Percentiles rank a stretch among this genome's conserved stretches.
phyloP scores from a whole-genome alignment of 2,329 filamentous ascomycete genomes.

The Macrophomina tecta region DNA sequence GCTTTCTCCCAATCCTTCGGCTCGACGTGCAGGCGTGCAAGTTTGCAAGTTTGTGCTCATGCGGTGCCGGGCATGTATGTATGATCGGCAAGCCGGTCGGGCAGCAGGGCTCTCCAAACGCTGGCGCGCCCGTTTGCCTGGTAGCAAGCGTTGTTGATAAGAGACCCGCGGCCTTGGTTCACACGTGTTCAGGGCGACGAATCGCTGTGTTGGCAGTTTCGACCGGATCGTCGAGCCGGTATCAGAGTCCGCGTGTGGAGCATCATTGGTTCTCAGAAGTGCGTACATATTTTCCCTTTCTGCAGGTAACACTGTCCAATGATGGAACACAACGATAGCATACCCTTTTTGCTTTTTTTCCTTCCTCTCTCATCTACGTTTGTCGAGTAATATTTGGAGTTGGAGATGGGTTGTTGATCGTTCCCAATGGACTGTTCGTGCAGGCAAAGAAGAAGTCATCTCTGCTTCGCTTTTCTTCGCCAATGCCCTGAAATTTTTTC shows the following conservation, averaged over 20 bases:
- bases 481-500: neutral
- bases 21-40: neutral
- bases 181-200: slow-evolving; percentile 4
- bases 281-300: neutral
- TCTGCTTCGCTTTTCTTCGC: neutral
- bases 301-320: neutral
- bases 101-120: neutral
- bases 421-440: neutral
- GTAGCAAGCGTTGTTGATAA: neutral
- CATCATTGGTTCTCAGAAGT: neutral
- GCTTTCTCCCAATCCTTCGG: neutral
- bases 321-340: neutral
- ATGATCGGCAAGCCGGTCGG: slow-evolving; percentile 1
- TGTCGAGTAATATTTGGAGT: neutral
- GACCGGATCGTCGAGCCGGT: neutral
- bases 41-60: neutral
- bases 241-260: neutral
- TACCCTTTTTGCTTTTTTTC: neutral
- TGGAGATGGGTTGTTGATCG: neutral
- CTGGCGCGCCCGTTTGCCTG: neutral
- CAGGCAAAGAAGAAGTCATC: neutral
- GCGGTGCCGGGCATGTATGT: neutral
- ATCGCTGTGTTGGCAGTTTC: neutral
- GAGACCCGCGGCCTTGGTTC: neutral
- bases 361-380: neutral